Base-by-base conservation (phyloP, 2,329 filamentous ascomycete genomes). In the Fusarium proliferatum region DNA sequence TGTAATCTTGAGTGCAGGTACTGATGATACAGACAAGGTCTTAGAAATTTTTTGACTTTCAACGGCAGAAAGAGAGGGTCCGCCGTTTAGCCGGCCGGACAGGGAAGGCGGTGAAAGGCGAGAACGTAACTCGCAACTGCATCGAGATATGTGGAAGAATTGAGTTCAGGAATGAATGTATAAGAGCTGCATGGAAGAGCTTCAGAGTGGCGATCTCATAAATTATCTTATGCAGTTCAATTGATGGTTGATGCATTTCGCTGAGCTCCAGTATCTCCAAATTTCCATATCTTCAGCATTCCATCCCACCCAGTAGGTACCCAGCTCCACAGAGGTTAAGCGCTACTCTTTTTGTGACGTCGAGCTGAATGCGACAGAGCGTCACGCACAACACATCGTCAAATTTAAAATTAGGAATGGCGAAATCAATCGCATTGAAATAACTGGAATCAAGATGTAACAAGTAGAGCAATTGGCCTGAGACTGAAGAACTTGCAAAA, bases 21-120 rank as follows among this genome's bases (percentile, higher is more conserved):
- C 28, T 52, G 11, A 26, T 52, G 28, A 23, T 59, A 28, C n/a
- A 38, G 42, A 49, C 38, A 72, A 61, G 74, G 78, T 78, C 76
- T 77, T 77, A 79, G 76, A 58, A 61, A 49, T 65, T 68, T 73
- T 79, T 81, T 79, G 46, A 30, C 21, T 77, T 55, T 38, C 42
- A 6, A 57, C 67, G 77, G 75, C 77, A 77, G 65, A 76, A 80
- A 79, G 68, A 49, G n/a, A 45, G 46, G 39, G 41, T 23, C 75
- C 77, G 73, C 45, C 57, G 57, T 79, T 81, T 77, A 69, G 48
- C 80, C 80, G 58, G 21, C 21, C 19, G 67, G 46, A 16, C 6
- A 55, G 10, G 49, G 64, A 56, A 74, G 71, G 78, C 74, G 78
- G 77, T 76, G 69, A 70, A 57, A 16, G 39, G 4, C 5, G 15